Evolutionary conservation across 2,329 filamentous ascomycete species (phyloP).

Genomic region (Curvularia eragrostidis): DNA sequence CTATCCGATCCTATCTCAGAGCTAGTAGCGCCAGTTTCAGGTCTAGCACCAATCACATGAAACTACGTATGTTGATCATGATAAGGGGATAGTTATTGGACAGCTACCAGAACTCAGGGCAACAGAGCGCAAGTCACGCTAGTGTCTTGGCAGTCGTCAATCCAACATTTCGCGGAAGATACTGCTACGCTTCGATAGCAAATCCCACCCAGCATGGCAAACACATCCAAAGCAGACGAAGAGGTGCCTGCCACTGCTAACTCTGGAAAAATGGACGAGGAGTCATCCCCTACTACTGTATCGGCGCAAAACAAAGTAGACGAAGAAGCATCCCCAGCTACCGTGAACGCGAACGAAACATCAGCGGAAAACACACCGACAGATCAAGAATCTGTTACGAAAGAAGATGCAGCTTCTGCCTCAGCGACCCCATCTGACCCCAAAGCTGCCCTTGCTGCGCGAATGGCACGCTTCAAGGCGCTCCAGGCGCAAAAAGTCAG

Average conservation of each 20-base stretch:
- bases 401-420: slow-evolving; percentile 10
- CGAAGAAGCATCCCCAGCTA: slow-evolving; percentile 7
- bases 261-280: background rate
- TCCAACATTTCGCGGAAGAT: slow-evolving; percentile 17
- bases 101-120: background rate
- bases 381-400: slow-evolving; percentile 1
- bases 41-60: background rate
- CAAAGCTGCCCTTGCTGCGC: slow-evolving; percentile 46
- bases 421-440: slow-evolving; percentile 25
- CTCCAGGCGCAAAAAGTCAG: slow-evolving; percentile 72
- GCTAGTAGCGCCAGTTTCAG: too few relatives aligned
- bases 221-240: slow-evolving; percentile 23
- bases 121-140: slow-evolving; percentile 6
- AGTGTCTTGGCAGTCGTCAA: slow-evolving; percentile 29
- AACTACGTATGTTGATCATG: background rate
- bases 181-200: background rate
- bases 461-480: slow-evolving; percentile 78
- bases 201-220: slow-evolving; percentile 29
- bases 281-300: background rate
- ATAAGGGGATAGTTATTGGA: background rate
- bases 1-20: too few relatives aligned
- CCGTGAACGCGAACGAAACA: slow-evolving; percentile 15
- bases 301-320: slow-evolving; percentile 4
- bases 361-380: slow-evolving; percentile 11
- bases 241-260: background rate